A percentile compares a stretch with the other conserved stretches of the same genome.
Evolutionary conservation across 371 early-diverging fungal species (phyloP).

Genomic region (Mortierella polycephala): DNA sequence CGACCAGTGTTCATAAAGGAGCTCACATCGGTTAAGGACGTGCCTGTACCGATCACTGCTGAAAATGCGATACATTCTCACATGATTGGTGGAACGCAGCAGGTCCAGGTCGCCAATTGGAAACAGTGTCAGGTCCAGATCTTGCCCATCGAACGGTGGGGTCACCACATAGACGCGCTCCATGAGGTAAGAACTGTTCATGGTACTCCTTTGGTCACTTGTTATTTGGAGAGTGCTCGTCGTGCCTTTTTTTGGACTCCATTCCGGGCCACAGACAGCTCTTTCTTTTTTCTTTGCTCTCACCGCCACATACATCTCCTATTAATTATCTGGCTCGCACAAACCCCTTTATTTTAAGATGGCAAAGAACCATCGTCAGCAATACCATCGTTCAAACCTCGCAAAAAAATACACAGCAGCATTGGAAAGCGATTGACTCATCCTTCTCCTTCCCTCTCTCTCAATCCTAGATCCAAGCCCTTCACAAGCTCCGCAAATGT

Average conservation of each 20-base stretch:
- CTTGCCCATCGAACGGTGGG: constrained; percentile 44
- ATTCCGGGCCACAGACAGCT: constrained; percentile 7
- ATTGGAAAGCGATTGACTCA: constrained; percentile 3
- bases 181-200: constrained; percentile 32
- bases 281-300: neutral
- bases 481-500: constrained; percentile 50
- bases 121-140: constrained; percentile 48
- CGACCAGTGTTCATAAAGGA: constrained; percentile 53
- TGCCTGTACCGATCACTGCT: constrained; percentile 47
- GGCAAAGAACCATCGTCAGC: neutral
- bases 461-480: constrained; percentile 38
- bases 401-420: constrained; percentile 3
- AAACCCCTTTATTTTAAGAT: neutral
- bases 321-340: neutral
- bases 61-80: constrained; percentile 33
- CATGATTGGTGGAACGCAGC: constrained; percentile 36
- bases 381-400: neutral
- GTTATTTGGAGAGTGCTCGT: neutral
- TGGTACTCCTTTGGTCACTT: too few species aligned
- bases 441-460: neutral
- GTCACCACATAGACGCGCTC: constrained; percentile 42
- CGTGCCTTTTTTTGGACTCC: constrained; percentile 41
- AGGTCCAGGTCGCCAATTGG: constrained; percentile 47
- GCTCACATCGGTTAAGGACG: constrained; percentile 11
- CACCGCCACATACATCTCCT: neutral